Percentiles rank a stretch among this genome's conserved stretches.
These are phyloP conservation scores for Coemansia sp. DNA, from an alignment of 192 early-diverging fungal species.

Conservation along the genomic window DNA sequence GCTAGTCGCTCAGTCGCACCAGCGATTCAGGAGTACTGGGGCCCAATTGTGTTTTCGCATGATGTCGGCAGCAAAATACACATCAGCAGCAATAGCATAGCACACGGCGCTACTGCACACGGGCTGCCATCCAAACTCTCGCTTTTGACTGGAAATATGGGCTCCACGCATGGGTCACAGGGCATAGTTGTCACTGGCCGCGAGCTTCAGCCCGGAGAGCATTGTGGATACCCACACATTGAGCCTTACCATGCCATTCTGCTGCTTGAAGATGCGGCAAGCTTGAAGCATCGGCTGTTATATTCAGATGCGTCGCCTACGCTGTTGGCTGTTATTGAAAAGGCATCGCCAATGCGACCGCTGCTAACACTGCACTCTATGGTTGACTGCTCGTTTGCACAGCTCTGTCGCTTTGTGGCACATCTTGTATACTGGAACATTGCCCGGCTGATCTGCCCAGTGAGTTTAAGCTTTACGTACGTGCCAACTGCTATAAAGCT, in stretches of 20 bases:
- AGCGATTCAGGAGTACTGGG: constrained; percentile 36
- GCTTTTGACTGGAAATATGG: constrained; percentile 11
- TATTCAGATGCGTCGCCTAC: constrained; percentile 85
- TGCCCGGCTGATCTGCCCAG: constrained; percentile 85
- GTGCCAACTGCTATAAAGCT: constrained; percentile 32
- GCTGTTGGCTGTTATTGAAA: constrained; percentile 71
- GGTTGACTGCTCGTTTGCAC: constrained; percentile 91
- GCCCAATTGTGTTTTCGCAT: constrained; percentile 26
- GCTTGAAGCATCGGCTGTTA: constrained; percentile 71
- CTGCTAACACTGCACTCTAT: constrained; percentile 78
- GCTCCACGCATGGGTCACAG: constrained; percentile 17
- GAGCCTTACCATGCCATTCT: constrained; percentile 87
- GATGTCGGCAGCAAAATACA: constrained; percentile 4
- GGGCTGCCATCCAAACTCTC: constrained; percentile 9
- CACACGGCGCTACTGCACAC: constrained; percentile 13
- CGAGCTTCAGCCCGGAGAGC: constrained; percentile 59
- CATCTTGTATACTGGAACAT: constrained; percentile 94
- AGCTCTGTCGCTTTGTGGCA: constrained; percentile 84
- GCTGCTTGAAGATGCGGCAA: constrained; percentile 79
- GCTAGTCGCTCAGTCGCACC: constrained; percentile 21
- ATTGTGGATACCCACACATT: constrained; percentile 62
- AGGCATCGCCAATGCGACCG: constrained; percentile 27
- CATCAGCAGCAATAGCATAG: constrained; percentile 4
- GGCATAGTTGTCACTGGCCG: constrained; percentile 50
- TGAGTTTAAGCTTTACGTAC: constrained; percentile 76